These are phyloP conservation scores for Claviceps sorghi DNA, from an alignment of 2,329 filamentous ascomycete genomes.

Conservation along the genomic window DNA sequence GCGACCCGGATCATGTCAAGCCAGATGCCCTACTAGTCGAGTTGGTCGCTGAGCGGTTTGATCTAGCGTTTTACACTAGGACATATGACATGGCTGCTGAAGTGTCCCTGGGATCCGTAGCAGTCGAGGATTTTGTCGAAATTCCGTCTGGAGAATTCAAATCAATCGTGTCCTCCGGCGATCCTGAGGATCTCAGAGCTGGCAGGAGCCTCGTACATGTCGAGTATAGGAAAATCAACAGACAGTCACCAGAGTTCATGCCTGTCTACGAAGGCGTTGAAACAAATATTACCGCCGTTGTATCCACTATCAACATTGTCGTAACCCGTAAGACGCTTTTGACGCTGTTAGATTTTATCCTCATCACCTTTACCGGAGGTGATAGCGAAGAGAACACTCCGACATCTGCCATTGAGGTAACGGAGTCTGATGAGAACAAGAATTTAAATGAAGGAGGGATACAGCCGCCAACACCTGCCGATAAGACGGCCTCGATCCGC, in stretches of 20 bases:
- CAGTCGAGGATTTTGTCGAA: constrained; percentile 89
- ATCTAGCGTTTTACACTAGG: constrained; percentile 73
- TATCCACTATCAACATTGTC: constrained; percentile 92
- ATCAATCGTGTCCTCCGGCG: constrained; percentile 82
- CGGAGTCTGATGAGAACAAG: constrained; percentile 15
- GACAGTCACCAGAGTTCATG: constrained; percentile 83
- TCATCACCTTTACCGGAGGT: constrained; percentile 70
- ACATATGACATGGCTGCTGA: constrained; percentile 89
- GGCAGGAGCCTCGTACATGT: constrained; percentile 74
- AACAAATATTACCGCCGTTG: constrained; percentile 76
- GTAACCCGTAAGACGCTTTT: constrained; percentile 87
- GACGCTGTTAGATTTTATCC: constrained; percentile 83
- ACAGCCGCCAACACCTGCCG: constrained; percentile 22
- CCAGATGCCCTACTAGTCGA: constrained; percentile 78
- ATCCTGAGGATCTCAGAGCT: constrained; percentile 55
- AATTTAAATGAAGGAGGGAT: constrained; percentile 20
- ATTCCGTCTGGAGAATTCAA: constrained; percentile 83
- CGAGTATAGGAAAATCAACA: constrained; percentile 81
- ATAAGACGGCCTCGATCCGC: constrained; percentile 57
- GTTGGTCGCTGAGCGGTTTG: constrained; percentile 77
- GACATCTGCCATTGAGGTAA: constrained; percentile 17
- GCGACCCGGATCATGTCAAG: constrained; percentile 62
- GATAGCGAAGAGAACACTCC: constrained; percentile 29
- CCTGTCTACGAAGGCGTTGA: constrained; percentile 84
- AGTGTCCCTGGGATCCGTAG: constrained; percentile 72